A percentile compares a stretch with the other conserved stretches of the same genome.
phyloP scores from a whole-genome alignment of 495 filamentous ascomycete genomes.

The Beverwykella pulmonaria region DNA sequence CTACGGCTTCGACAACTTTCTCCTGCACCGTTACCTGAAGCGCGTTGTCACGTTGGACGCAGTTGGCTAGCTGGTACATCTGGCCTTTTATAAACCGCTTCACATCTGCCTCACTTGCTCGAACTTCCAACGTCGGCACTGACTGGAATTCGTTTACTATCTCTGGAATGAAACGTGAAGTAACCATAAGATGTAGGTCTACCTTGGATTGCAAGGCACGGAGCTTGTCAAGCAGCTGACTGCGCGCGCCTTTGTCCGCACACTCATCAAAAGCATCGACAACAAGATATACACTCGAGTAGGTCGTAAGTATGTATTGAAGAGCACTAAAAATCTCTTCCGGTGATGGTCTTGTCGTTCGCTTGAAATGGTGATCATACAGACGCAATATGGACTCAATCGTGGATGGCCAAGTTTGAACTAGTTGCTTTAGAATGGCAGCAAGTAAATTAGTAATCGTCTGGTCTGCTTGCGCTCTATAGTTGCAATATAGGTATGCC shows the following conservation, averaged over 20 bases:
- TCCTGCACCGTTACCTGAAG: slow-evolving; percentile 14
- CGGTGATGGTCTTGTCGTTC: neutral
- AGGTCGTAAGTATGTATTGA: slow-evolving; percentile 32
- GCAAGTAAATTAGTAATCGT: slow-evolving; percentile 41
- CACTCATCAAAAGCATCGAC: slow-evolving; percentile 56
- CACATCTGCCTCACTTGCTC: slow-evolving; percentile 33
- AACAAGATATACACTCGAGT: slow-evolving; percentile 47
- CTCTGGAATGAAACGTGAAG: slow-evolving; percentile 31
- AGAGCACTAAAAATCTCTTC: slow-evolving; percentile 33
- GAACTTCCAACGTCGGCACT: slow-evolving; percentile 26
- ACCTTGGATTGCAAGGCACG: slow-evolving; percentile 39
- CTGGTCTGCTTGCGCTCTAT: slow-evolving; percentile 44
- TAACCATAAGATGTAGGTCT: slow-evolving; percentile 36
- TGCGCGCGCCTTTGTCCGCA: slow-evolving; percentile 13
- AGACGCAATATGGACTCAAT: neutral
- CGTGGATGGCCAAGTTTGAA: slow-evolving; percentile 35
- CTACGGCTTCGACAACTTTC: slow-evolving; percentile 24
- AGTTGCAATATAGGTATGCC: slow-evolving; percentile 52
- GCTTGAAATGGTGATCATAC: neutral
- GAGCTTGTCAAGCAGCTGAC: slow-evolving; percentile 41
- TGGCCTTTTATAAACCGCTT: slow-evolving; percentile 27
- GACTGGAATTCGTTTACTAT: slow-evolving; percentile 24
- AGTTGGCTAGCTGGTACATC: slow-evolving; percentile 16
- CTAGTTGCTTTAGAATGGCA: slow-evolving; percentile 50
- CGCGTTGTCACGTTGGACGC: slow-evolving; percentile 5